A percentile compares a stretch with the other conserved stretches of the same genome.
phyloP scores from a whole-genome alignment of 345 rosid species.

The Hibiscus tridactylites region DNA sequence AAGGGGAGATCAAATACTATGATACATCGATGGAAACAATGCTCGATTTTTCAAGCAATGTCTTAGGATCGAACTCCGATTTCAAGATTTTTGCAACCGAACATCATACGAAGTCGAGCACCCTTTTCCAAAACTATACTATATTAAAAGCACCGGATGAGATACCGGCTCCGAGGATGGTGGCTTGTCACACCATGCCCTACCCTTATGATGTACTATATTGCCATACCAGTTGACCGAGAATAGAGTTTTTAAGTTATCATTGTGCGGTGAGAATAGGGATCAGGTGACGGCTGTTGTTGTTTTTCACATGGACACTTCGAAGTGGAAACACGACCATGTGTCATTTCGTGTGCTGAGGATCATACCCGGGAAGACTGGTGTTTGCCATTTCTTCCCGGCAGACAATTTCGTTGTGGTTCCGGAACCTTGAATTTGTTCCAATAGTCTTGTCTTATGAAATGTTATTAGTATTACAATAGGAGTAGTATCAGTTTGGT shows the following conservation, averaged over 20 bases:
- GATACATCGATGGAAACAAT: constrained; percentile 40
- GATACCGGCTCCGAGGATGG: constrained; percentile 22
- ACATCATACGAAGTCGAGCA: constrained; percentile 15
- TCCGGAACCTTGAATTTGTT: too few relatives aligned
- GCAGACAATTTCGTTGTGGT: too few relatives aligned
- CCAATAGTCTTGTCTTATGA: too few relatives aligned
- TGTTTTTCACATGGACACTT: too few relatives aligned
- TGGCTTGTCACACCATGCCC: constrained; percentile 32
- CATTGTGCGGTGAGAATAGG: constrained; percentile 28
- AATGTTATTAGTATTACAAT: too few relatives aligned
- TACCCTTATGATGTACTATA: constrained; percentile 34
- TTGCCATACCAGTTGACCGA: constrained; percentile 31
- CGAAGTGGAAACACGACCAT: too few relatives aligned
- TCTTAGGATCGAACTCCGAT: constrained; percentile 14
- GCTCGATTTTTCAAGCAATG: constrained; percentile 26
- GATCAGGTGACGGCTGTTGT: constrained; percentile 27
- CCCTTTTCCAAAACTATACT: constrained; percentile 27
- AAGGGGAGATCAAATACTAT: constrained; percentile 35
- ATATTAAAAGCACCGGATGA: constrained; percentile 20
- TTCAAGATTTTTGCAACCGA: constrained; percentile 18
- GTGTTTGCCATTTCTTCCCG: too few relatives aligned
- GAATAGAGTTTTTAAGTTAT: constrained; percentile 27
- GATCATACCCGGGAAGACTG: too few relatives aligned
- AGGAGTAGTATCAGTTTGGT: too few relatives aligned
- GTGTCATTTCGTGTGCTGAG: too few relatives aligned